These are phyloP conservation scores for Zopfia rhizophila DNA, from an alignment of 2,329 filamentous ascomycete genomes.

Conservation along the genomic window DNA sequence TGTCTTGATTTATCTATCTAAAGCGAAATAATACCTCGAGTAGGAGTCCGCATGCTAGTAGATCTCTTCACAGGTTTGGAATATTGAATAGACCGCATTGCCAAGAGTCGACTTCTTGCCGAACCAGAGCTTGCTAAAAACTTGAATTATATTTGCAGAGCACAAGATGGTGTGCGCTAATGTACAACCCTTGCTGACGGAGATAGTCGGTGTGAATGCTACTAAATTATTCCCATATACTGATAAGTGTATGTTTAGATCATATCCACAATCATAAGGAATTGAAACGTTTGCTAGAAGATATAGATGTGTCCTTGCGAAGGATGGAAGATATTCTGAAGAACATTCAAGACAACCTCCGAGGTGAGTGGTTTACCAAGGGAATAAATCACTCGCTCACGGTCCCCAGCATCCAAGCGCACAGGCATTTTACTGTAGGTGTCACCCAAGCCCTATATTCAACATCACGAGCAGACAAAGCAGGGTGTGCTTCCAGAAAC, in stretches of 20 bases:
- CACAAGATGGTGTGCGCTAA: background rate
- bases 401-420: background rate
- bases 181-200: slow-evolving; percentile 5
- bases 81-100: background rate
- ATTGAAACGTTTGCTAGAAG: background rate
- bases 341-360: background rate
- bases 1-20: slow-evolving; percentile 7
- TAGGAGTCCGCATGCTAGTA: slow-evolving; percentile 3
- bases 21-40: slow-evolving; percentile 2
- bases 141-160: slow-evolving; percentile 2
- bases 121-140: background rate
- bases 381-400: background rate
- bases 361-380: slow-evolving; percentile 1
- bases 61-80: background rate
- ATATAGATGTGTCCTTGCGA: background rate
- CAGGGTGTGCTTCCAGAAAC: slow-evolving; percentile 3
- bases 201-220: slow-evolving; percentile 4
- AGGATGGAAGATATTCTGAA: no score
- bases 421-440: slow-evolving; percentile 3
- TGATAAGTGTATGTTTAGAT: background rate
- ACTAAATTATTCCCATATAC: slow-evolving; percentile 4
- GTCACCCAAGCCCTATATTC: background rate
- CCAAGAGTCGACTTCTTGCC: slow-evolving; percentile 4
- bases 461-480: slow-evolving; percentile 6
- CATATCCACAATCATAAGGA: slow-evolving; percentile 1